phyloP scores from a whole-genome alignment of 177 flowering plant species.

The Vitis hybrid region DNA sequence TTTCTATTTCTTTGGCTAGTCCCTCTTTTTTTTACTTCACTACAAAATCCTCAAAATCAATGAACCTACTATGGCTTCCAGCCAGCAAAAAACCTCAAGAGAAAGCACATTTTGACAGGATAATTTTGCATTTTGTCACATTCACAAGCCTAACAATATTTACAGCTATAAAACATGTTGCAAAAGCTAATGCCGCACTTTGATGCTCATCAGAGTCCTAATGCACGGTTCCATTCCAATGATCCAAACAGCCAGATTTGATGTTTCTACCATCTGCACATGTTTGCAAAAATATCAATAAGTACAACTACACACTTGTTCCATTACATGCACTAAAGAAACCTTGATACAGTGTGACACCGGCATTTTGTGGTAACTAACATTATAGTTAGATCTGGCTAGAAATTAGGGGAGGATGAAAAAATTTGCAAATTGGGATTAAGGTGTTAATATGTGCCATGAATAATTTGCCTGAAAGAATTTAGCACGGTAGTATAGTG shows the following conservation, averaged over 20 bases:
- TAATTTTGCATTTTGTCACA: constrained; percentile 8
- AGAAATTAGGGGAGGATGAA: no score
- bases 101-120: background rate
- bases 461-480: no score
- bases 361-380: no score
- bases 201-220: background rate
- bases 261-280: constrained; percentile 8
- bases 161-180: constrained; percentile 13
- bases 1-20: background rate
- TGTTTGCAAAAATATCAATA: background rate
- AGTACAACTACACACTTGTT: no score
- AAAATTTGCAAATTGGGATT: no score
- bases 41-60: background rate
- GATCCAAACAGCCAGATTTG: background rate
- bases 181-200: background rate
- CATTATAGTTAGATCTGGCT: no score
- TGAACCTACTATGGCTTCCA: constrained; percentile 5
- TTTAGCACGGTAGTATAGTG: no score
- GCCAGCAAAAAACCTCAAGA: background rate
- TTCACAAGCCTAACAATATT: constrained; percentile 16
- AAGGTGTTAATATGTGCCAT: no score
- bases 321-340: no score
- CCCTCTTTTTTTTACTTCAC: background rate
- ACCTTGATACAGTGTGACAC: no score
- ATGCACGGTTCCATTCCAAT: background rate